These are phyloP conservation scores for Nitzschia palea DNA, from an alignment of 108 stramenopile species.

Conservation along the genomic window DNA sequence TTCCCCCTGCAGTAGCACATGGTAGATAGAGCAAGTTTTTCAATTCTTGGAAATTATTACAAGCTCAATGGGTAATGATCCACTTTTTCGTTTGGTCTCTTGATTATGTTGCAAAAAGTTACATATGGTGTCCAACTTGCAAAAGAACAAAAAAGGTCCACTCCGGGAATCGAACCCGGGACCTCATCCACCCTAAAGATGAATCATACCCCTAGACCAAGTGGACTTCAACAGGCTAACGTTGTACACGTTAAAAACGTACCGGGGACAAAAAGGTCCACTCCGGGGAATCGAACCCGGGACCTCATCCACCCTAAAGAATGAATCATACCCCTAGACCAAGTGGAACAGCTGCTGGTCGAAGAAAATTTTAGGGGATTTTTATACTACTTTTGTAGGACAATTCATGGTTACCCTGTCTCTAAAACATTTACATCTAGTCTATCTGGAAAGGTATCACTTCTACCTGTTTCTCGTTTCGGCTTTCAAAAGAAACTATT, in stretches of 20 bases:
- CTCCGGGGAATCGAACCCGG: conserved; percentile 88
- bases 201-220: conserved; percentile 84
- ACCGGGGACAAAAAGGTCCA: conserved; percentile 42
- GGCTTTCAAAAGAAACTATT: too few relatives aligned
- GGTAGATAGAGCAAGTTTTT: not conserved
- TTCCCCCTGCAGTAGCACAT: not conserved
- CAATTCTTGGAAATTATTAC: not conserved
- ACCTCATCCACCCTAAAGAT: conserved; percentile 86
- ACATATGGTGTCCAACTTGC: not conserved
- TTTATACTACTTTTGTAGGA: not conserved
- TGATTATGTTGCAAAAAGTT: not conserved
- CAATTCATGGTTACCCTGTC: too few relatives aligned
- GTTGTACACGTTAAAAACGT: not conserved
- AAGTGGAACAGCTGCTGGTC: conserved; percentile 26
- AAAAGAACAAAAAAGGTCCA: conserved; percentile 41
- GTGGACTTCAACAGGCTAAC: conserved; percentile 6
- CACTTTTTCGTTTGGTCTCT: not conserved
- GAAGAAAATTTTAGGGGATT: not conserved
- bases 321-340: conserved; percentile 78
- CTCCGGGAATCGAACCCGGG: conserved; percentile 91
- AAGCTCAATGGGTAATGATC: too few relatives aligned
- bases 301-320: conserved; percentile 87
- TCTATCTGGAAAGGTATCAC: too few relatives aligned
- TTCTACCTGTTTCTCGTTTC: too few relatives aligned
- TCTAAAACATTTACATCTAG: too few relatives aligned